A percentile compares a stretch with the other conserved stretches of the same genome.
phyloP scores from a whole-genome alignment of 306 rosid species.

The Lathyrus aphaca region DNA sequence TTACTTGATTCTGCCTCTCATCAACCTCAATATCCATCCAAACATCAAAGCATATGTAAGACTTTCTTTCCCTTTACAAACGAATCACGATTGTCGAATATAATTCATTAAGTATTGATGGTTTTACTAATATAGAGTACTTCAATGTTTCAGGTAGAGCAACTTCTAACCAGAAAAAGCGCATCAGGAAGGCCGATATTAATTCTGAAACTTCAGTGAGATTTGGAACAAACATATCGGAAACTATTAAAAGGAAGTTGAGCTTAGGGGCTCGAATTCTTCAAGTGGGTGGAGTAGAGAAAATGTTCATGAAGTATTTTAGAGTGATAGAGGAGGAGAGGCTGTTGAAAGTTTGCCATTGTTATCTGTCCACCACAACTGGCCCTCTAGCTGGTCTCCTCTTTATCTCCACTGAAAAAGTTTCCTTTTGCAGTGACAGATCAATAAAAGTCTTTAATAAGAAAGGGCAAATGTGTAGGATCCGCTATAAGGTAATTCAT shows the following conservation, averaged over 20 bases:
- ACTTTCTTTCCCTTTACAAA: background rate
- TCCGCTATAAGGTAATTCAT: slow-evolving; percentile 36
- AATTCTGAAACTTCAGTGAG: slow-evolving; percentile 11
- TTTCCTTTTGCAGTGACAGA: slow-evolving; percentile 81
- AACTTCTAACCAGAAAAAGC: slow-evolving; percentile 4
- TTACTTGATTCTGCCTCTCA: slow-evolving; percentile 35
- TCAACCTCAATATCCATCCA: slow-evolving; percentile 15
- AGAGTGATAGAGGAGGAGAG: slow-evolving; percentile 56
- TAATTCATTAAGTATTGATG: background rate
- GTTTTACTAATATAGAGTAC: slow-evolving; percentile 1
- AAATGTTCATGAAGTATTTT: slow-evolving; percentile 54
- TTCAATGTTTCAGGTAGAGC: slow-evolving; percentile 33
- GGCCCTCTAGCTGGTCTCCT: slow-evolving; percentile 83
- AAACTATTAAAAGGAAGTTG: slow-evolving; percentile 32
- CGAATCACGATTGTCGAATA: background rate
- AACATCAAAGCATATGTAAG: slow-evolving; percentile 31
- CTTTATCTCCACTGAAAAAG: slow-evolving; percentile 67
- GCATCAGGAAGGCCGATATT: slow-evolving; percentile 1
- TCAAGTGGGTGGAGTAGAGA: slow-evolving; percentile 59
- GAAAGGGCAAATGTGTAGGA: slow-evolving; percentile 48
- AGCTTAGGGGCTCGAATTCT: slow-evolving; percentile 66
- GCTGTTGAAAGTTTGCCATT: slow-evolving; percentile 53
- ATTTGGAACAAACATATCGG: background rate
- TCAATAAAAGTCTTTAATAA: slow-evolving; percentile 55
- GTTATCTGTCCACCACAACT: slow-evolving; percentile 71